Evolutionary conservation across 2,329 filamentous ascomycete species (phyloP).

Genomic region (Colletotrichum sp.): DNA sequence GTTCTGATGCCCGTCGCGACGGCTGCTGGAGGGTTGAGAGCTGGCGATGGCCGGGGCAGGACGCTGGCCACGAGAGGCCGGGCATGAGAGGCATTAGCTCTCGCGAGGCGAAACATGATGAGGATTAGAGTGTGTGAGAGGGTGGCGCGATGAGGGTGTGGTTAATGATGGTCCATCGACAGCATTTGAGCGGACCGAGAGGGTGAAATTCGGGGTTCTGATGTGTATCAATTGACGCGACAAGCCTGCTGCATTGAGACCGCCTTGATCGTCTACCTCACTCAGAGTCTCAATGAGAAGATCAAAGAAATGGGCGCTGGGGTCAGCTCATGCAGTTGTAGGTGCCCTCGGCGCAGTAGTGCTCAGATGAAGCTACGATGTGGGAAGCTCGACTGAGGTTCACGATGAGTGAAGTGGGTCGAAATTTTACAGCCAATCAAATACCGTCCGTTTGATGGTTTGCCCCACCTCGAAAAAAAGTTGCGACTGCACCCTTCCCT

Average conservation of each 20-base stretch:
- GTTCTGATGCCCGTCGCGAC: neutral
- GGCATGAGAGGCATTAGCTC: neutral
- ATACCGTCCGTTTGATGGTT: neutral
- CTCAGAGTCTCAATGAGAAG: neutral
- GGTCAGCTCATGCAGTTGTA: neutral
- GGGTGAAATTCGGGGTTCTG: neutral
- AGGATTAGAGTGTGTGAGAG: neutral
- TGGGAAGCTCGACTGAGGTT: neutral
- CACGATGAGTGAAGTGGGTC: constrained; percentile 17
- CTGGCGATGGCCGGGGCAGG: neutral
- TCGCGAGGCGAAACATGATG: constrained; percentile 1
- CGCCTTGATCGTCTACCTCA: neutral
- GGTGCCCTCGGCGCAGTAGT: neutral
- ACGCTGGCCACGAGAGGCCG: neutral
- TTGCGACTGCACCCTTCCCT: constrained; percentile 2
- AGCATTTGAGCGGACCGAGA: neutral
- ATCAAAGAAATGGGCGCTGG: neutral
- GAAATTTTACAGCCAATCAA: constrained; percentile 10
- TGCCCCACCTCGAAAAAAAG: constrained; percentile 14
- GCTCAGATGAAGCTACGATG: neutral
- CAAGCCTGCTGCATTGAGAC: neutral
- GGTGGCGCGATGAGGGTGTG: neutral
- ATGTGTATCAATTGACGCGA: neutral
- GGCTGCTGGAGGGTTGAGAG: neutral
- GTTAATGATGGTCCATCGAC: neutral